These are phyloP conservation scores for Wallacemonas sp. DNA, from an alignment of 208 protist species.

Conservation along the genomic window DNA sequence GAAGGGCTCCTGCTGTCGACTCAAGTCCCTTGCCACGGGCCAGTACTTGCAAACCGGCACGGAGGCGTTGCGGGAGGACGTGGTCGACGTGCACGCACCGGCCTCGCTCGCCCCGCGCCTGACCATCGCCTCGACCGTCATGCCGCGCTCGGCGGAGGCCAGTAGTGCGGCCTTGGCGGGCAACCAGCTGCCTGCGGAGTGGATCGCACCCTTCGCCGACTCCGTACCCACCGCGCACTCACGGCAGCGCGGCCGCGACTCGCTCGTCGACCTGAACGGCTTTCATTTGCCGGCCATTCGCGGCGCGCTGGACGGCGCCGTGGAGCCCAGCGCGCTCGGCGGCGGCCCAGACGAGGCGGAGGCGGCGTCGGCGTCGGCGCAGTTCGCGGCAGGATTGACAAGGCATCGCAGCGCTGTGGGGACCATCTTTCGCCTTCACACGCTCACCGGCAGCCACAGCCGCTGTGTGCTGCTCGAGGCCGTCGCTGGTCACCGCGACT, in stretches of 20 bases:
- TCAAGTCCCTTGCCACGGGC: constrained; percentile 42
- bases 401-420: constrained; percentile 27
- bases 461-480: constrained; percentile 40
- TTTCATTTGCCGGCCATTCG: not conserved
- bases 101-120: too few relatives aligned
- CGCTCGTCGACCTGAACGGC: not conserved
- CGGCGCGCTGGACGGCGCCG: not conserved
- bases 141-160: too few relatives aligned
- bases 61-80: not conserved
- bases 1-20: constrained; percentile 30
- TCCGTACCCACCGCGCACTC: not conserved
- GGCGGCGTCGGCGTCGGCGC: too few relatives aligned
- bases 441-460: not conserved
- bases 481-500: not conserved
- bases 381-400: too few relatives aligned
- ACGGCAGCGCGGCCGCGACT: not conserved
- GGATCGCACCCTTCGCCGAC: constrained; percentile 7
- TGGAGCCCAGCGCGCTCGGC: too few relatives aligned
- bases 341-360: too few relatives aligned
- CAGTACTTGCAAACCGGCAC: constrained; percentile 40
- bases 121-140: too few relatives aligned
- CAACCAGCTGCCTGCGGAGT: too few relatives aligned
- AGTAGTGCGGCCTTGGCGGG: too few relatives aligned
- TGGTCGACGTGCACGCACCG: too few relatives aligned
- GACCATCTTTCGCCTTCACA: constrained; percentile 42